A percentile compares a stretch with the other conserved stretches of the same genome.
Evolutionary conservation across 805 yeast genomes (phyloP).

Genomic region (Alloascoidea africana): DNA sequence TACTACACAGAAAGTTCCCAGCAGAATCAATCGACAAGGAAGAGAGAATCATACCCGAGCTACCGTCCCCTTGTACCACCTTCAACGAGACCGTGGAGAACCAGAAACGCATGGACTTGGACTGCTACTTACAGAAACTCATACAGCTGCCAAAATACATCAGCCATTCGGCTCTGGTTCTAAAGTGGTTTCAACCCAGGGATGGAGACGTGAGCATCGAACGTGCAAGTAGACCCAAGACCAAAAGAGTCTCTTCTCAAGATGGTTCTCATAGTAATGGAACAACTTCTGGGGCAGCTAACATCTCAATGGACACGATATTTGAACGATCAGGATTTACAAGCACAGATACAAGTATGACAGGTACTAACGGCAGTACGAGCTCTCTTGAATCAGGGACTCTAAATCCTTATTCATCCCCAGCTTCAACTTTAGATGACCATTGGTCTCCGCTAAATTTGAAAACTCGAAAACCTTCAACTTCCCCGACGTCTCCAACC

Average conservation of each 20-base stretch:
- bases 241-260: background rate
- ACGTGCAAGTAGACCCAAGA: background rate
- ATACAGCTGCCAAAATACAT: background rate
- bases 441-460: slow-evolving; percentile 1
- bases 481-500: no score
- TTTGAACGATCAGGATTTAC: no score
- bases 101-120: background rate
- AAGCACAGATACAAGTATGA: background rate
- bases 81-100: background rate
- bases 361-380: no score
- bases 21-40: background rate
- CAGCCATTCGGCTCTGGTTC: background rate
- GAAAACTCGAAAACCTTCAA: background rate
- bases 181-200: background rate
- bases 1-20: background rate
- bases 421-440: background rate
- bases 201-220: background rate
- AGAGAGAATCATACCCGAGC: background rate
- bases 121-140: background rate
- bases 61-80: background rate
- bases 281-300: no score
- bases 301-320: no score
- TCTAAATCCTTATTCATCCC: background rate
- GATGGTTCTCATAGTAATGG: no score
- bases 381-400: no score